Evolutionary conservation across 129 eudicot species (phyloP), one percentile per base, ranked within the genome.

Genomic region (Oenanthe sinensis): DNA sequence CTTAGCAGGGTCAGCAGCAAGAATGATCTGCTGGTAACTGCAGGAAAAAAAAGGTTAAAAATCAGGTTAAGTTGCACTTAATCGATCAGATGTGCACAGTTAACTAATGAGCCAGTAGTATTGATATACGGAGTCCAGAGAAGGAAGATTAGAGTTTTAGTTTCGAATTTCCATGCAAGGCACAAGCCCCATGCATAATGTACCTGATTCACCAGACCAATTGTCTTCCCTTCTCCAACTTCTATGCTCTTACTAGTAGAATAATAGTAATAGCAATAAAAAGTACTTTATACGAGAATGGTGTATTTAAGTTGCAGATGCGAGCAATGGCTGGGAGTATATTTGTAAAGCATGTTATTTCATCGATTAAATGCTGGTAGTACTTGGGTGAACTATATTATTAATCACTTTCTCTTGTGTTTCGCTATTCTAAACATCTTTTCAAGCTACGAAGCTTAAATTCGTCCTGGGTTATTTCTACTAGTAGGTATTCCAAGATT

Each of bases 141-240:
- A 62, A 26, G 69, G 20, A n/a, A n/a, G 87, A 84, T 50, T 82
- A 47, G 80, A 71, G 45, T 78, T 76, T 79, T 81, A 78, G 72
- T 80, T 83, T 85, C 87, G 76, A 75, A 79, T 78, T 81, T 85
- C 88, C 79, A 83, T 81, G 78, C 76, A 75, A 74, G 73, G 84
- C 91, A 77, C 85, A 76, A 78, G 46, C 77, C 82, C 84, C 90
- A 84, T 75, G 85, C 87, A 79, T 40, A 6, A 6, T 89, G 98
- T 87, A 49, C 80, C 89, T 92, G 82, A 78, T 86, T 82, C 84
- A 71, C 14, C 82, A 81, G 97, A 93, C 98, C 92, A 91, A 74
- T 81, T 81, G 85, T 92, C 96, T 73, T 72, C 91, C n/a, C 80
- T 83, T 86, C 81, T 78, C 88, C 82, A 78, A 28, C 82, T 89